A percentile compares a stretch with the other conserved stretches of the same genome.
These are phyloP conservation scores for Neofusicoccum parvum DNA, from an alignment of 2,329 filamentous ascomycete species.

Conservation along the genomic window DNA sequence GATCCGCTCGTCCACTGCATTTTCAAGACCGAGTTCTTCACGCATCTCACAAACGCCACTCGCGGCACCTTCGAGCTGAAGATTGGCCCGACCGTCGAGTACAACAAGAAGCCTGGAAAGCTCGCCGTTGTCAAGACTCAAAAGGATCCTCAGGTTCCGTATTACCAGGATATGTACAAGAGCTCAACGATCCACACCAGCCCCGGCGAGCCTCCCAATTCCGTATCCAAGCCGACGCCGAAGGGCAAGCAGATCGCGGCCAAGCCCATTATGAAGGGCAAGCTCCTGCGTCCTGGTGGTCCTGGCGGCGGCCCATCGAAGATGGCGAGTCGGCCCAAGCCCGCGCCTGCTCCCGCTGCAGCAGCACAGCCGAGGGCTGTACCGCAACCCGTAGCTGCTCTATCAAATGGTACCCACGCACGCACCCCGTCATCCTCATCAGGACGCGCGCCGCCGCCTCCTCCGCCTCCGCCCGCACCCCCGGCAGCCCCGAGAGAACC, in stretches of 20 bases:
- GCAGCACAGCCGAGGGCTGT: slow-evolving; percentile 47
- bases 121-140: slow-evolving; percentile 83
- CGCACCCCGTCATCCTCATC: slow-evolving; percentile 43
- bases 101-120: slow-evolving; percentile 97
- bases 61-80: slow-evolving; percentile 79
- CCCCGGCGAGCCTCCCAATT: slow-evolving; percentile 79
- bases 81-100: slow-evolving; percentile 75
- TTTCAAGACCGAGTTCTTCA: slow-evolving; percentile 96
- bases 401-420: slow-evolving; percentile 51
- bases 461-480: slow-evolving; percentile 67
- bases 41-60: slow-evolving; percentile 80
- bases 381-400: slow-evolving; percentile 58
- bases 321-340: slow-evolving; percentile 54
- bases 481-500: slow-evolving; percentile 66
- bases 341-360: slow-evolving; percentile 31
- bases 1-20: slow-evolving; percentile 93
- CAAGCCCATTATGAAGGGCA: slow-evolving; percentile 89
- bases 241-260: slow-evolving; percentile 83
- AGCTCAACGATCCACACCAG: slow-evolving; percentile 87
- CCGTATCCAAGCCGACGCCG: slow-evolving; percentile 80
- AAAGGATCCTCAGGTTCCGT: slow-evolving; percentile 75
- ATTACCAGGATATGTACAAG: slow-evolving; percentile 82
- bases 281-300: slow-evolving; percentile 88
- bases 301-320: slow-evolving; percentile 80
- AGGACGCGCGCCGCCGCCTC: slow-evolving; percentile 55